Evolutionary conservation across 1,284 basidiomycete species (phyloP).

Genomic region (Heterobasidion parviporum): DNA sequence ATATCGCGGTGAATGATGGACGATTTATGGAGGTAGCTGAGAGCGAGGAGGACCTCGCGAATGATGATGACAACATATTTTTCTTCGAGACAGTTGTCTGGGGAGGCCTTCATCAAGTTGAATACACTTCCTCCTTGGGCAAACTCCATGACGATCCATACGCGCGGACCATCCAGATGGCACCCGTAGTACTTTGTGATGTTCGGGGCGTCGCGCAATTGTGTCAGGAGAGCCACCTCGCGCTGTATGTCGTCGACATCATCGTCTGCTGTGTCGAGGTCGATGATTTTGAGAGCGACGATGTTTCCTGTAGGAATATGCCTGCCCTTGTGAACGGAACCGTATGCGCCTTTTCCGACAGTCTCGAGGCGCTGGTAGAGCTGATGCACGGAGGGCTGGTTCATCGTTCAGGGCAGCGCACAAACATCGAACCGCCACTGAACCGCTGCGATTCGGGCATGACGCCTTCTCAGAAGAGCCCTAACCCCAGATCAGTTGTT

Average conservation of each 20-base stretch:
- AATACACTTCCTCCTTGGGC: conserved; percentile 94
- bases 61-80: conserved; percentile 84
- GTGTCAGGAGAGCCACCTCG: conserved; percentile 89
- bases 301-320: conserved; percentile 80
- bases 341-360: conserved; percentile 90
- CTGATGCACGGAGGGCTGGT: conserved; percentile 28
- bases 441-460: too few species aligned
- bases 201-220: conserved; percentile 84
- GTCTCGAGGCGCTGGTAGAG: conserved; percentile 49
- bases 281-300: conserved; percentile 96
- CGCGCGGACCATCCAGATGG: conserved; percentile 87
- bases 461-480: too few species aligned
- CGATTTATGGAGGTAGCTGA: conserved; percentile 86
- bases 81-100: conserved; percentile 82
- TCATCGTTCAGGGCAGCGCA: conserved; percentile 3
- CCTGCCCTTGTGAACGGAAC: conserved; percentile 91
- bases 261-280: conserved; percentile 94
- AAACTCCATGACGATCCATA: conserved; percentile 99
- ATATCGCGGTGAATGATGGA: conserved; percentile 96
- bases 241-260: conserved; percentile 96
- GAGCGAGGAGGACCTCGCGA: conserved; percentile 81
- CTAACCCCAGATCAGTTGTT: background rate
- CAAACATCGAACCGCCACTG: too few species aligned
- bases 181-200: conserved; percentile 96
- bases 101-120: conserved; percentile 81